Conservation (phyloP, 371 early-diverging fungal genomes). For the Parasitella parasitica region DNA sequence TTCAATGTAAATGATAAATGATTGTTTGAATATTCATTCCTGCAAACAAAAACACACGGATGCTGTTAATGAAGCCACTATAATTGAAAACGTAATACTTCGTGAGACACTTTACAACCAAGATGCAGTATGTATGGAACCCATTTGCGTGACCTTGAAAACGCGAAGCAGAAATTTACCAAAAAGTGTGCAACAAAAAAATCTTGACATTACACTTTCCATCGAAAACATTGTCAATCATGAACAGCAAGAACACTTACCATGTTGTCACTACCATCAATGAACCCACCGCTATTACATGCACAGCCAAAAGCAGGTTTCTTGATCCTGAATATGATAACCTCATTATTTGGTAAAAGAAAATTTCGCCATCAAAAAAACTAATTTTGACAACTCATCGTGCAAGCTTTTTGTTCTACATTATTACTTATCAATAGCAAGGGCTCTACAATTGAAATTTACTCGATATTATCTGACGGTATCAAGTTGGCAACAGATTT, state of each 20-base stretch:
- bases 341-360: slow-evolving; percentile 60
- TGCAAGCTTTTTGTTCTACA: neutral
- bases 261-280: slow-evolving; percentile 20
- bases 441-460: slow-evolving; percentile 64
- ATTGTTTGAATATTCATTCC: no score
- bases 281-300: slow-evolving; percentile 7
- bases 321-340: slow-evolving; percentile 55
- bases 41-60: no score
- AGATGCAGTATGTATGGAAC: no score
- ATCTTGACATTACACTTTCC: neutral
- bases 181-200: neutral
- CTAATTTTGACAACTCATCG: neutral
- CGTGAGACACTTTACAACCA: no score
- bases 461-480: slow-evolving; percentile 37
- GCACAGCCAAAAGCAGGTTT: slow-evolving; percentile 52
- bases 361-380: no score
- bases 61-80: no score
- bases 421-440: slow-evolving; percentile 48
- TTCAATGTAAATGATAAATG: no score
- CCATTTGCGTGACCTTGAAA: neutral
- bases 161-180: neutral
- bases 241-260: slow-evolving; percentile 1
- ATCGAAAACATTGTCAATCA: neutral
- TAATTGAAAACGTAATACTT: no score
- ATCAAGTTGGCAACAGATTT: slow-evolving; percentile 55